Conservation (phyloP, 2,329 filamentous ascomycete genomes). For the Zasmidium cellare region DNA sequence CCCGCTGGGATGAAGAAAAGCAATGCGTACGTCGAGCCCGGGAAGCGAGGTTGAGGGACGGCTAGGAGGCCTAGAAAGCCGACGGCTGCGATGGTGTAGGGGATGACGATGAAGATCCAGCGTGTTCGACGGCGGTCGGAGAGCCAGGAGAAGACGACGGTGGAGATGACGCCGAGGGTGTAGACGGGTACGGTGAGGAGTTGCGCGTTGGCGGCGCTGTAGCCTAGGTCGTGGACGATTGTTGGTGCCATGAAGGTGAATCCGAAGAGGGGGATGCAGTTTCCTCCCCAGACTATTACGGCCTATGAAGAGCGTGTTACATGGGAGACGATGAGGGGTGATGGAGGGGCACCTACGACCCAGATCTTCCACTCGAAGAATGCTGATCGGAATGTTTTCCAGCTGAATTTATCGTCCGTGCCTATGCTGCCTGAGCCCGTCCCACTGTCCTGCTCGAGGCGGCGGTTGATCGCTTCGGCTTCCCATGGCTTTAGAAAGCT, state of each 20-base stretch:
- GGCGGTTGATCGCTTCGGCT: constrained; percentile 31
- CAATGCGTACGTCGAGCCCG: constrained; percentile 1
- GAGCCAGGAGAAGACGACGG: constrained; percentile 18
- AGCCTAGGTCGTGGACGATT: constrained; percentile 61
- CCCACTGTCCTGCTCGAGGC: constrained; percentile 36
- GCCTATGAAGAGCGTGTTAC: too few species aligned
- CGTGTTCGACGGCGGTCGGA: constrained; percentile 13
- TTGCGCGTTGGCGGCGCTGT: constrained; percentile 53
- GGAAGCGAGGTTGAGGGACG: not conserved
- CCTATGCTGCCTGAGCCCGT: constrained; percentile 15
- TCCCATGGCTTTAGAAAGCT: constrained; percentile 53
- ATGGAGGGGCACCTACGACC: constrained; percentile 37
- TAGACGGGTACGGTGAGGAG: constrained; percentile 45
- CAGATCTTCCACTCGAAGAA: constrained; percentile 46
- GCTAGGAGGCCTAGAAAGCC: constrained; percentile 1
- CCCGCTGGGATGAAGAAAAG: not conserved
- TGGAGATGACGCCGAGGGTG: constrained; percentile 12
- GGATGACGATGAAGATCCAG: not conserved
- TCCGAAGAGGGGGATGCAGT: constrained; percentile 16
- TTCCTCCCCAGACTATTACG: constrained; percentile 37
- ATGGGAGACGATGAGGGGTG: too few species aligned
- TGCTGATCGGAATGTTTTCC: constrained; percentile 38
- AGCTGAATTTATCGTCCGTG: constrained; percentile 38
- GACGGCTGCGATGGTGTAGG: not conserved
- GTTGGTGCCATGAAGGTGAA: constrained; percentile 49